Conservation (phyloP, 345 rosid species). For the Camelina laxa region DNA sequence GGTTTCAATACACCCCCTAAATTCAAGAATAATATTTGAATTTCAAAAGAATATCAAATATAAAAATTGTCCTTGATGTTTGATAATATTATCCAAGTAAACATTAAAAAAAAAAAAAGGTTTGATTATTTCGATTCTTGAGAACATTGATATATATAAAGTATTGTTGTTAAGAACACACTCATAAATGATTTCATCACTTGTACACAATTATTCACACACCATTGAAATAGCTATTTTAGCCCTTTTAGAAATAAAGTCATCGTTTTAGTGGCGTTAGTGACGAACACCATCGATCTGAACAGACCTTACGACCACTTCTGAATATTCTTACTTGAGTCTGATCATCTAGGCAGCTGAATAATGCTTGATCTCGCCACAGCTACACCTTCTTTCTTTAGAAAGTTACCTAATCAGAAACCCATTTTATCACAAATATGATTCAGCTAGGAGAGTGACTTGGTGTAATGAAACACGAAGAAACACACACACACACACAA, state of each 20-base stretch:
- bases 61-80: too few relatives aligned
- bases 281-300: background rate
- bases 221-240: conserved; percentile 3
- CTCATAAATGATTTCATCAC: background rate
- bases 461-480: background rate
- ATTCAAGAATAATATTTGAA: background rate
- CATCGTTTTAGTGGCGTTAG: background rate
- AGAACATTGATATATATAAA: background rate
- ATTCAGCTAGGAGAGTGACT: background rate
- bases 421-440: background rate
- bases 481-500: background rate
- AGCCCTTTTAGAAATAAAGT: background rate
- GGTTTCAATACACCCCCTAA: too few relatives aligned
- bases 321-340: background rate
- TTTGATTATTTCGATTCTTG: background rate
- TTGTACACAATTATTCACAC: background rate
- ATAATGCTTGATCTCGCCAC: conserved; percentile 18
- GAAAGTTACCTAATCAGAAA: conserved; percentile 36
- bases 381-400: conserved; percentile 30
- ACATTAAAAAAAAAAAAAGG: too few relatives aligned
- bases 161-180: background rate
- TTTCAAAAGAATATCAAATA: background rate
- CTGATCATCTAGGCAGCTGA: conserved; percentile 38
- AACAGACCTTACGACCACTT: background rate
- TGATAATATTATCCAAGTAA: too few relatives aligned